These are phyloP conservation scores for Erigeron philadelphicus DNA, from an alignment of 140 eudicot species.

Conservation along the genomic window DNA sequence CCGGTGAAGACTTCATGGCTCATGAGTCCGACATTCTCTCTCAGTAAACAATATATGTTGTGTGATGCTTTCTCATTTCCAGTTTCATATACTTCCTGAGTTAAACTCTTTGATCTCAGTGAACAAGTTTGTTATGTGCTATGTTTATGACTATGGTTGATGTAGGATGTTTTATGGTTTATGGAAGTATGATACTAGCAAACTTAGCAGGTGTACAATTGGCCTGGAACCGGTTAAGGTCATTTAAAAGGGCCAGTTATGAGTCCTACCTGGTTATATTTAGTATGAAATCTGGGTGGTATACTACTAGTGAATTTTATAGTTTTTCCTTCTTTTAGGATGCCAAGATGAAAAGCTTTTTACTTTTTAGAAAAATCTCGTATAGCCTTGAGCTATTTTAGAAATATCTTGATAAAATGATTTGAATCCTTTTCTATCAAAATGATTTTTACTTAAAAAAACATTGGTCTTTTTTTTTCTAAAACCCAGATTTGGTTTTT, in stretches of 20 bases:
- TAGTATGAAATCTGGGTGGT: too few relatives aligned
- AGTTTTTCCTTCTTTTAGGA: too few relatives aligned
- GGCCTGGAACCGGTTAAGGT: background rate
- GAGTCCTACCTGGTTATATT: background rate
- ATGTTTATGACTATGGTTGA: slow-evolving; percentile 15
- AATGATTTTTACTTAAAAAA: too few relatives aligned
- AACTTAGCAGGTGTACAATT: background rate
- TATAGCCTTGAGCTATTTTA: too few relatives aligned
- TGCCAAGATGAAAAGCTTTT: too few relatives aligned
- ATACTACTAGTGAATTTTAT: too few relatives aligned
- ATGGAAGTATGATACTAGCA: slow-evolving; percentile 9
- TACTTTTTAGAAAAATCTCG: too few relatives aligned
- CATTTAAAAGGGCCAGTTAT: background rate
- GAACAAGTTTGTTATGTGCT: slow-evolving; percentile 17
- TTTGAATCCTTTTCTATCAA: too few relatives aligned
- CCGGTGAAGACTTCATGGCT: slow-evolving; percentile 83
- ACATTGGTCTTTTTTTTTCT: too few relatives aligned
- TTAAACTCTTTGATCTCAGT: slow-evolving; percentile 23
- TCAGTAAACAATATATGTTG: slow-evolving; percentile 12
- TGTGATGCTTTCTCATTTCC: background rate
- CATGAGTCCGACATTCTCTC: slow-evolving; percentile 64
- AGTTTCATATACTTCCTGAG: slow-evolving; percentile 16
- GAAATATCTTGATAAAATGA: too few relatives aligned
- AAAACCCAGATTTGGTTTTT: too few relatives aligned
- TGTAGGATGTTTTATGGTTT: background rate